Conservation (phyloP, 2,329 filamentous ascomycete species). For the Phoma sp. region DNA sequence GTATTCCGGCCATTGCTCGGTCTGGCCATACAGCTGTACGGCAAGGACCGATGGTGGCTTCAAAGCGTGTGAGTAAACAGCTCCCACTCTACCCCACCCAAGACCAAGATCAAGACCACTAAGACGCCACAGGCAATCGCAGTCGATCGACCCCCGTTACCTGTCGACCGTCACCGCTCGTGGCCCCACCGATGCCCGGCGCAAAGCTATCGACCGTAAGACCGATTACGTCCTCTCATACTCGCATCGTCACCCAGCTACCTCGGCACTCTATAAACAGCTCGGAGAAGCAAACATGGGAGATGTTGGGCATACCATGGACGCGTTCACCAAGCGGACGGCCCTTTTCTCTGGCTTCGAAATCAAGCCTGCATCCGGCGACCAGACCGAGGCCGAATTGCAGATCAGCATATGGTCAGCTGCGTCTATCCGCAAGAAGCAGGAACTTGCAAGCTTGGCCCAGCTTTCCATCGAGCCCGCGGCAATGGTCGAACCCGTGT, state of each 20-base stretch:
- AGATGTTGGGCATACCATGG: constrained; percentile 17
- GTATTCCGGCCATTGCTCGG: constrained; percentile 28
- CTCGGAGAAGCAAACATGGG: constrained; percentile 18
- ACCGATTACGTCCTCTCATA: constrained; percentile 29
- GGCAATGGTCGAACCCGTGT: constrained; percentile 21
- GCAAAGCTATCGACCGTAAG: constrained; percentile 19
- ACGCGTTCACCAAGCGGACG: constrained; percentile 24
- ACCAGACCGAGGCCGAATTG: constrained; percentile 21
- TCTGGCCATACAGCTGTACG: constrained; percentile 24
- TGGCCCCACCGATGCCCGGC: not conserved
- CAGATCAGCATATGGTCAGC: constrained; percentile 31
- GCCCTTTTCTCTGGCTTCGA: constrained; percentile 28
- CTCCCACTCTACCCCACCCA: not conserved
- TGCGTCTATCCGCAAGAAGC: constrained; percentile 28
- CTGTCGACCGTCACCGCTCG: not conserved
- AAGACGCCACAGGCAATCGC: constrained; percentile 22
- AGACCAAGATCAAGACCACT: not conserved
- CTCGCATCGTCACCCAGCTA: constrained; percentile 22
- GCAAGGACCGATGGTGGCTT: constrained; percentile 22
- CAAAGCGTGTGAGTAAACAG: constrained; percentile 23
- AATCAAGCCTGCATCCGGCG: constrained; percentile 23
- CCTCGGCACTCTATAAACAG: constrained; percentile 25
- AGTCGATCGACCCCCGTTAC: constrained; percentile 21
- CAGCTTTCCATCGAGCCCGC: constrained; percentile 8
- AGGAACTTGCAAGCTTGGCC: constrained; percentile 20